Percentiles rank a stretch among this genome's conserved stretches.
These are phyloP conservation scores for Kregervanrija fluxuum DNA, from an alignment of 805 yeast genomes.

Conservation along the genomic window DNA sequence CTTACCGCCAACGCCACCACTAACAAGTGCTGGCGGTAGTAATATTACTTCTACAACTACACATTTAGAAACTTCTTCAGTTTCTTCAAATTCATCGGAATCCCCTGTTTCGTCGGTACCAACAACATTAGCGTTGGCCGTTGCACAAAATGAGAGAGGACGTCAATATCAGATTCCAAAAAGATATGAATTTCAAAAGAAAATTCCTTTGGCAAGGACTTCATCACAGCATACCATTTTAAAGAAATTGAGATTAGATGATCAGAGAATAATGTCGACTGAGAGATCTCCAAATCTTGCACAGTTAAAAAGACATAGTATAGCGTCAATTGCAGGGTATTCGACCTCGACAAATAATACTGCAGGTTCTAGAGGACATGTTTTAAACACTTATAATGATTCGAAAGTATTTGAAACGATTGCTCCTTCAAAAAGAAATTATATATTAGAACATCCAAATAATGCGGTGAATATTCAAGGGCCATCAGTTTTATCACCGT, in stretches of 20 bases:
- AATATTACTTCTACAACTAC: too few species aligned
- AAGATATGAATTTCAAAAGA: slow-evolving; percentile 21
- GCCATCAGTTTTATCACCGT: not conserved
- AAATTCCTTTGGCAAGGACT: slow-evolving; percentile 1
- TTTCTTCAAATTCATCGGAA: too few species aligned
- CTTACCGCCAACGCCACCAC: too few species aligned
- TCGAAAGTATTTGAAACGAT: slow-evolving; percentile 22
- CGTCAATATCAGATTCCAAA: slow-evolving; percentile 22
- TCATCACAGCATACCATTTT: not conserved
- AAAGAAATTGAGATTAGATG: slow-evolving; percentile 7
- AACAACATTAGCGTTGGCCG: not conserved
- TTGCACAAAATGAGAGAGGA: slow-evolving; percentile 14
- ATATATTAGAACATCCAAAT: slow-evolving; percentile 1
- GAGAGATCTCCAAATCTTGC: slow-evolving; percentile 8
- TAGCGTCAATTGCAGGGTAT: slow-evolving; percentile 10
- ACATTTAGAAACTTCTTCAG: too few species aligned
- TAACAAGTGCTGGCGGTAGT: too few species aligned
- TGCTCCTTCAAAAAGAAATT: slow-evolving; percentile 12
- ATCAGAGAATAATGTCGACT: slow-evolving; percentile 10
- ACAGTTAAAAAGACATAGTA: slow-evolving; percentile 18
- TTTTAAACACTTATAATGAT: slow-evolving; percentile 23
- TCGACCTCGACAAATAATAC: not conserved
- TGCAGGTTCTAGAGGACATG: slow-evolving; percentile 3
- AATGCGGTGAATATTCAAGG: not conserved
- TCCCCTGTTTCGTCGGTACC: not conserved